These are phyloP conservation scores for Fonsecaea multimorphosa DNA, from an alignment of 2,329 filamentous ascomycete genomes.

Conservation along the genomic window DNA sequence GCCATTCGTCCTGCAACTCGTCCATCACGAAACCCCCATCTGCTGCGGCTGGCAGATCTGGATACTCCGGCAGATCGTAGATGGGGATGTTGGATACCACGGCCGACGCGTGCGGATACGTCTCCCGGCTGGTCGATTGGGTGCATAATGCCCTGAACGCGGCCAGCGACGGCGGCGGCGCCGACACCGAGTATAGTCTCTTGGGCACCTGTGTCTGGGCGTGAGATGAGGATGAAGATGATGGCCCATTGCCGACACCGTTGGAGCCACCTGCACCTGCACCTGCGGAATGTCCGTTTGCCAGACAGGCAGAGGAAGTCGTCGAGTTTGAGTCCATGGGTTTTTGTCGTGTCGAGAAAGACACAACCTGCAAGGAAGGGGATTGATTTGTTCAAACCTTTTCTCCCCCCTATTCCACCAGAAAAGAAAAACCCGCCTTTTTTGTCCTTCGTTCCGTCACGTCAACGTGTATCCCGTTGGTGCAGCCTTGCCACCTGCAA, in stretches of 20 bases:
- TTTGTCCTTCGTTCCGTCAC: neutral
- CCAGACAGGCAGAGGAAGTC: neutral
- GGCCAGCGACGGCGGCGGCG: conserved; percentile 50
- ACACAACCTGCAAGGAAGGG: too few relatives aligned
- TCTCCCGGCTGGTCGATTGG: conserved; percentile 44
- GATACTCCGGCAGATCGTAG: conserved; percentile 52
- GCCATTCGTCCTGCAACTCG: conserved; percentile 65
- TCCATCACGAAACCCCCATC: conserved; percentile 42
- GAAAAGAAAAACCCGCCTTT: too few relatives aligned
- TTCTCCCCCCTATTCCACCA: too few relatives aligned
- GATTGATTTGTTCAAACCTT: too few relatives aligned
- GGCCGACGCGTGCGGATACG: conserved; percentile 57
- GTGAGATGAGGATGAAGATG: neutral
- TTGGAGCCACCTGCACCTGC: neutral
- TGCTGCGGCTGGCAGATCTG: conserved; percentile 41
- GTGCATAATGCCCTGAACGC: conserved; percentile 56
- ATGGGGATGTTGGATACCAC: conserved; percentile 62
- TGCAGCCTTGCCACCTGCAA: too few relatives aligned
- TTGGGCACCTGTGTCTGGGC: conserved; percentile 19
- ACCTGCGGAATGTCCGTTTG: neutral
- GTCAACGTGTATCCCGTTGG: too few relatives aligned
- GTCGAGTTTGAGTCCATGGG: neutral
- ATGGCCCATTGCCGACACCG: neutral
- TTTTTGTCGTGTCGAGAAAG: too few relatives aligned
- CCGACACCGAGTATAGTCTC: conserved; percentile 31